phyloP scores from a whole-genome alignment of 306 rosid genomes.

The Acmispon strigosus region DNA sequence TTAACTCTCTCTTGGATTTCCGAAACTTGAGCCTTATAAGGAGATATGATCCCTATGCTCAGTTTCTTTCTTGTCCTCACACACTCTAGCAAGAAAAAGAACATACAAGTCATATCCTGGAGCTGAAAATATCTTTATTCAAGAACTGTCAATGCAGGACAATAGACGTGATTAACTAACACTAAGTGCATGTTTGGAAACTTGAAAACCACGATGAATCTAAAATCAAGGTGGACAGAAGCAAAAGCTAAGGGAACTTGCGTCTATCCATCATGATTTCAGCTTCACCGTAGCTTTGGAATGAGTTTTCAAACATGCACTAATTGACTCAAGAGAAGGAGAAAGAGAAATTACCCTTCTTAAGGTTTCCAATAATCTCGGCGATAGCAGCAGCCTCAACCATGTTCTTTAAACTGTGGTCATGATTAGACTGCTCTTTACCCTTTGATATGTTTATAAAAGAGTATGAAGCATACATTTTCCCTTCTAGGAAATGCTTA shows the following conservation, averaged over 20 bases:
- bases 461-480: constrained; percentile 27
- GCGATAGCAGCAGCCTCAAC: constrained; percentile 42
- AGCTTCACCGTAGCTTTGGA: too few relatives aligned
- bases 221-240: too few relatives aligned
- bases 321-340: neutral
- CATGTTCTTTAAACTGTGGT: constrained; percentile 29
- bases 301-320: neutral
- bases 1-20: constrained; percentile 40
- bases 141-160: neutral
- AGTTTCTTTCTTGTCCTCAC: constrained; percentile 27
- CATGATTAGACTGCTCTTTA: constrained; percentile 18
- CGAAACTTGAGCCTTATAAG: constrained; percentile 47
- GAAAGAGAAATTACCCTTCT: constrained; percentile 28
- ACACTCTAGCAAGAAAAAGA: constrained; percentile 20
- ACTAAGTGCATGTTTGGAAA: too few relatives aligned
- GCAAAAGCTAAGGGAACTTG: too few relatives aligned
- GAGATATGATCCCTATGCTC: constrained; percentile 64
- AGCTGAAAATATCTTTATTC: neutral
- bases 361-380: constrained; percentile 40
- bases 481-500: constrained; percentile 16
- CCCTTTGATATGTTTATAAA: constrained; percentile 33
- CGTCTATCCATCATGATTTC: too few relatives aligned
- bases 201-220: too few relatives aligned
- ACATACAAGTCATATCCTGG: neutral
- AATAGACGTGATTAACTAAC: neutral